Percentiles rank a stretch among this genome's conserved stretches.
Evolutionary conservation across 805 yeast genomes (phyloP).

Genomic region (Wickerhamomyces rabaulensis): DNA sequence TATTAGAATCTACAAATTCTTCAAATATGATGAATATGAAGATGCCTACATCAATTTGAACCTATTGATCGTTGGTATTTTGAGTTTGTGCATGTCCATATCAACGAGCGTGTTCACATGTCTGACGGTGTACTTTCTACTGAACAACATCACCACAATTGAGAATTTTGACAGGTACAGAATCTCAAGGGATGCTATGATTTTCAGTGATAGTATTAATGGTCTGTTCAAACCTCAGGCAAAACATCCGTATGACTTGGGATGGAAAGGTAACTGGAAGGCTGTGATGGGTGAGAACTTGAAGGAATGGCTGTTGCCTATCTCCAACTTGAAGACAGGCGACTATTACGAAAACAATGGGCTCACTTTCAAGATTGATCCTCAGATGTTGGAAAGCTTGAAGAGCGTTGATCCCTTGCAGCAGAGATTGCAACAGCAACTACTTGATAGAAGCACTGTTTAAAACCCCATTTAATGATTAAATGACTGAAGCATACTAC

Average conservation of each 20-base stretch:
- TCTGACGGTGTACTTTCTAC: slow-evolving; percentile 54
- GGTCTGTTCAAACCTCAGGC: slow-evolving; percentile 33
- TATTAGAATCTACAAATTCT: slow-evolving; percentile 42
- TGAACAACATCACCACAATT: slow-evolving; percentile 71
- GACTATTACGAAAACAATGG: slow-evolving; percentile 37
- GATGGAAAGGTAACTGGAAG: slow-evolving; percentile 55
- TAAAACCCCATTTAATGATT: neutral
- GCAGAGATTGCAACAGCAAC: slow-evolving; percentile 24
- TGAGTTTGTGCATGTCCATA: slow-evolving; percentile 47
- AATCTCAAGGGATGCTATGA: slow-evolving; percentile 32
- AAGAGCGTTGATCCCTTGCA: slow-evolving; percentile 39
- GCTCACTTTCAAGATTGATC: slow-evolving; percentile 44
- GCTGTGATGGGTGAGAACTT: slow-evolving; percentile 67
- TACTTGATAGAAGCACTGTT: neutral
- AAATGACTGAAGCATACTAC: neutral
- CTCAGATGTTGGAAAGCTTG: slow-evolving; percentile 35
- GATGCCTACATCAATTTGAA: slow-evolving; percentile 47
- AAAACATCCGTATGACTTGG: slow-evolving; percentile 71
- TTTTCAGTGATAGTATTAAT: slow-evolving; percentile 28
- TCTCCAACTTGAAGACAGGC: slow-evolving; percentile 21
- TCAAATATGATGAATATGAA: slow-evolving; percentile 34
- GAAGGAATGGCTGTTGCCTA: slow-evolving; percentile 71
- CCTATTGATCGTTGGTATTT: slow-evolving; percentile 53
- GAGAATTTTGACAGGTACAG: slow-evolving; percentile 63
- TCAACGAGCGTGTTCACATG: slow-evolving; percentile 53